Percentiles rank a stretch among this genome's conserved stretches.
These are phyloP conservation scores for Boletus rex-veris DNA, from an alignment of 768 basidiomycete genomes.

Conservation along the genomic window DNA sequence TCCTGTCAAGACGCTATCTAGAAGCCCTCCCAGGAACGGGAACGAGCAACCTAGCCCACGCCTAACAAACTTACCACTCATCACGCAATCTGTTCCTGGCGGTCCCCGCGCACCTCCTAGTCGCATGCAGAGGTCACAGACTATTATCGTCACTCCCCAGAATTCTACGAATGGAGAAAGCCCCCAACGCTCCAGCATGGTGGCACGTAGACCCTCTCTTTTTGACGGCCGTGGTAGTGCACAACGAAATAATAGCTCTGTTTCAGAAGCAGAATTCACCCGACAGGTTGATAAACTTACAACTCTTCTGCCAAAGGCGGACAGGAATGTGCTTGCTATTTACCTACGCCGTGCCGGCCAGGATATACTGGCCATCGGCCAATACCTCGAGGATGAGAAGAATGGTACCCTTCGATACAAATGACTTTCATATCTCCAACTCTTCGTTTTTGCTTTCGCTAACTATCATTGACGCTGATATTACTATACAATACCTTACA, in stretches of 20 bases:
- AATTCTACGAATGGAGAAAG: constrained; percentile 12
- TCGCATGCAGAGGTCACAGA: constrained; percentile 65
- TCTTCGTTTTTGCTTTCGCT: constrained; percentile 4
- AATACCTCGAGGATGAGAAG: constrained; percentile 82
- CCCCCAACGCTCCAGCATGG: constrained; percentile 32
- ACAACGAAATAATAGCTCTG: not conserved
- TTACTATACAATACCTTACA: constrained; percentile 13
- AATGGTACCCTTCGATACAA: constrained; percentile 55
- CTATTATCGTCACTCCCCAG: constrained; percentile 47
- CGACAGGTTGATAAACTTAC: constrained; percentile 69
- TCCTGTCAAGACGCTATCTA: constrained; percentile 36
- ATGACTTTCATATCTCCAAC: constrained; percentile 11
- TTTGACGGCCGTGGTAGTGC: constrained; percentile 22
- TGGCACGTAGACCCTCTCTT: constrained; percentile 29
- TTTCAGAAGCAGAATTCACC: constrained; percentile 47
- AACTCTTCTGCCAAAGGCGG: constrained; percentile 69
- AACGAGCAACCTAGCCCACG: constrained; percentile 29
- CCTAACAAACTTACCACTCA: constrained; percentile 26
- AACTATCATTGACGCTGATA: constrained; percentile 11
- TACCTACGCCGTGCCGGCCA: constrained; percentile 74
- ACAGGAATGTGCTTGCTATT: constrained; percentile 60
- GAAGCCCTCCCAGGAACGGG: constrained; percentile 31
- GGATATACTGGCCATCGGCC: constrained; percentile 82
- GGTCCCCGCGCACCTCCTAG: constrained; percentile 69
- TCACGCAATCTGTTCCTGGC: constrained; percentile 59